Conservation (phyloP, 805 yeast genomes). For the Ogataea pini region DNA sequence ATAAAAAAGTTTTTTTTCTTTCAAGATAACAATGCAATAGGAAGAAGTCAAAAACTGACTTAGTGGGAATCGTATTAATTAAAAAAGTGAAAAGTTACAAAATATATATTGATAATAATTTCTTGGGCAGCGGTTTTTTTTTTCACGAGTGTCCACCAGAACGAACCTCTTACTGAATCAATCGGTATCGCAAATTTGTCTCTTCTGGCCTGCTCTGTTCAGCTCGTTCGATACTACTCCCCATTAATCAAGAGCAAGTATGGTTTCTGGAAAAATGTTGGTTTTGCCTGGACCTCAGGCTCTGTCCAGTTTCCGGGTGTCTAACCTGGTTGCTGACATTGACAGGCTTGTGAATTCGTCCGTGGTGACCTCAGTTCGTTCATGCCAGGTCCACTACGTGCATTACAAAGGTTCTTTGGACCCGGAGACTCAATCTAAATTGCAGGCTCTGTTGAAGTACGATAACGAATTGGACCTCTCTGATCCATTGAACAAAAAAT, state of each 20-base stretch:
- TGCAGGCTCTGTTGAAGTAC: conserved; percentile 69
- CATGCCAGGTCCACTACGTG: conserved; percentile 81
- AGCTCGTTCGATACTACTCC: background rate
- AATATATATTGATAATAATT: background rate
- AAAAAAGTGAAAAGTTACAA: background rate
- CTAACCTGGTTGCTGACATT: conserved; percentile 68
- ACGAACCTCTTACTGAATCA: background rate
- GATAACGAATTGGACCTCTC: conserved; percentile 62
- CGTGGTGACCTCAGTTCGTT: conserved; percentile 66
- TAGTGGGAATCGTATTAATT: conserved; percentile 2
- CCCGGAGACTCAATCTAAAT: conserved; percentile 44
- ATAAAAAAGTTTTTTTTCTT: background rate
- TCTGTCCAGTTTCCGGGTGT: conserved; percentile 81
- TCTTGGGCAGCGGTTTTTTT: too few species aligned
- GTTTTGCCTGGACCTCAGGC: conserved; percentile 88
- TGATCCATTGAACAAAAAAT: conserved; percentile 36
- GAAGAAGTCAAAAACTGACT: background rate
- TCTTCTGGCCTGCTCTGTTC: background rate
- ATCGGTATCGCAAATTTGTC: background rate
- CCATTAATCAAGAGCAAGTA: background rate
- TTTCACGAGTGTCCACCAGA: background rate
- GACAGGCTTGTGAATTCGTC: conserved; percentile 68
- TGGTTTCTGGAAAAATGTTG: conserved; percentile 34
- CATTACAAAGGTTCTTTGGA: conserved; percentile 50
- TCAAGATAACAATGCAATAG: background rate